Percentiles rank a stretch among this genome's conserved stretches.
phyloP scores from a whole-genome alignment of 2,329 filamentous ascomycete species.

The Fragosphaeria purpurea region DNA sequence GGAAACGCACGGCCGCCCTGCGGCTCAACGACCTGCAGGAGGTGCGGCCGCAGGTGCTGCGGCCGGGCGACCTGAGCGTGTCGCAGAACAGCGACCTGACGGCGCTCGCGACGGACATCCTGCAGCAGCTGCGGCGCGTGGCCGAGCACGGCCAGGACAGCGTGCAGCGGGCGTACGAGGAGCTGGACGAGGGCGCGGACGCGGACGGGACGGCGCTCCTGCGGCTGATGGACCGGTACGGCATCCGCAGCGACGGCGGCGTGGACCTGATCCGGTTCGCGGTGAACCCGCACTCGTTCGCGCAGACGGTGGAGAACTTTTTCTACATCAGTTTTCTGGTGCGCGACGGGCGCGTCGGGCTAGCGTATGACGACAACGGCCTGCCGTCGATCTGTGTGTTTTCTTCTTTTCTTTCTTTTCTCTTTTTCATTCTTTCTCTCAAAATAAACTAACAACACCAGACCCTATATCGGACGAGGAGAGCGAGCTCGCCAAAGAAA shows the following conservation, averaged over 20 bases:
- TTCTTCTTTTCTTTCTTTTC: neutral
- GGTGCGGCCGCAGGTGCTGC: slow-evolving; percentile 68
- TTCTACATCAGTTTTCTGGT: slow-evolving; percentile 96
- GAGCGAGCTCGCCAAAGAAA: slow-evolving; percentile 25
- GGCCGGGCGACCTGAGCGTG: slow-evolving; percentile 61
- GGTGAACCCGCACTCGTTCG: slow-evolving; percentile 81
- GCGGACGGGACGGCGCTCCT: slow-evolving; percentile 27
- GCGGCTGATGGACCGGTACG: slow-evolving; percentile 47
- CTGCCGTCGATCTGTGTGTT: slow-evolving; percentile 72
- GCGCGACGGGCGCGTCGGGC: slow-evolving; percentile 66
- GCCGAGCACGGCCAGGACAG: slow-evolving; percentile 36
- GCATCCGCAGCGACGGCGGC: slow-evolving; percentile 58
- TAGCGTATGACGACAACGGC: slow-evolving; percentile 62
- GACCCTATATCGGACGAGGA: slow-evolving; percentile 37
- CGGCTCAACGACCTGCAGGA: slow-evolving; percentile 58
- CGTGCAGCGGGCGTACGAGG: slow-evolving; percentile 26
- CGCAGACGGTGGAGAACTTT: slow-evolving; percentile 90
- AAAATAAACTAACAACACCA: slow-evolving; percentile 5
- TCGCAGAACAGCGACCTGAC: slow-evolving; percentile 74
- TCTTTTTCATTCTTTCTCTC: neutral
- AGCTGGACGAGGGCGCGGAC: slow-evolving; percentile 23
- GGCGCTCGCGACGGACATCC: slow-evolving; percentile 61
- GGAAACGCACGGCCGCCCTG: slow-evolving; percentile 61
- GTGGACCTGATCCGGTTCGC: slow-evolving; percentile 79
- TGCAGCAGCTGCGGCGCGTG: slow-evolving; percentile 45